These are phyloP conservation scores for Crucihimalaya himalaica DNA, from an alignment of 345 rosid genomes.

Conservation along the genomic window DNA sequence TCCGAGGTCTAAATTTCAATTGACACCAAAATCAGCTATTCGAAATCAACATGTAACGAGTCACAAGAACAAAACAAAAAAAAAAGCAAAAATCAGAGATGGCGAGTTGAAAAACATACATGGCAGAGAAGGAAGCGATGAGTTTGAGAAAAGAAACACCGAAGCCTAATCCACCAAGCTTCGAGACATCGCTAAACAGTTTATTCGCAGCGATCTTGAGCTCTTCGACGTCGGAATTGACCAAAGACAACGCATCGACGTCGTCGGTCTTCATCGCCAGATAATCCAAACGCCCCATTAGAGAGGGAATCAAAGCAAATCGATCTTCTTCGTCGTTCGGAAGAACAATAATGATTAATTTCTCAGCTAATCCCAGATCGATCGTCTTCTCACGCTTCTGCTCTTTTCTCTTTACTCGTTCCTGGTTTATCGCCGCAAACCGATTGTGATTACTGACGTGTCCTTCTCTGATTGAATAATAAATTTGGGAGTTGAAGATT, in stretches of 20 bases:
- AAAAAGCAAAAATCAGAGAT: not conserved
- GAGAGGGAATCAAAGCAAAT: not conserved
- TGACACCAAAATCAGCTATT: no score
- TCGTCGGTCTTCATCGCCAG: constrained; percentile 70
- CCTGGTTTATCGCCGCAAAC: no score
- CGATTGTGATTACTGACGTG: no score
- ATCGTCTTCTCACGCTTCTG: not conserved
- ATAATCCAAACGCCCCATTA: constrained; percentile 62
- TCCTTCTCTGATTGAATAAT: no score
- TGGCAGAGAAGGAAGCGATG: constrained; percentile 80
- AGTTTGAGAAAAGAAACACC: constrained; percentile 80
- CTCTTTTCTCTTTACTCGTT: no score
- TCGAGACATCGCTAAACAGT: constrained; percentile 56
- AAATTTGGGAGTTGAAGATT: no score
- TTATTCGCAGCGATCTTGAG: constrained; percentile 61
- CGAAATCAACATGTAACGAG: not conserved
- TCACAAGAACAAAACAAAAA: not conserved
- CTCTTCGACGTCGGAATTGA: constrained; percentile 59
- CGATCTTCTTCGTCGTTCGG: constrained; percentile 4
- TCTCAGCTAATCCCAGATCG: not conserved
- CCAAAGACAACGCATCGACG: constrained; percentile 43
- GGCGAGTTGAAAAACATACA: constrained; percentile 44
- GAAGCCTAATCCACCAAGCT: constrained; percentile 68
- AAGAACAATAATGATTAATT: constrained; percentile 24
- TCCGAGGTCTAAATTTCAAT: no score